phyloP scores from a whole-genome alignment of 495 filamentous ascomycete genomes.

The Xylaria scruposa region DNA sequence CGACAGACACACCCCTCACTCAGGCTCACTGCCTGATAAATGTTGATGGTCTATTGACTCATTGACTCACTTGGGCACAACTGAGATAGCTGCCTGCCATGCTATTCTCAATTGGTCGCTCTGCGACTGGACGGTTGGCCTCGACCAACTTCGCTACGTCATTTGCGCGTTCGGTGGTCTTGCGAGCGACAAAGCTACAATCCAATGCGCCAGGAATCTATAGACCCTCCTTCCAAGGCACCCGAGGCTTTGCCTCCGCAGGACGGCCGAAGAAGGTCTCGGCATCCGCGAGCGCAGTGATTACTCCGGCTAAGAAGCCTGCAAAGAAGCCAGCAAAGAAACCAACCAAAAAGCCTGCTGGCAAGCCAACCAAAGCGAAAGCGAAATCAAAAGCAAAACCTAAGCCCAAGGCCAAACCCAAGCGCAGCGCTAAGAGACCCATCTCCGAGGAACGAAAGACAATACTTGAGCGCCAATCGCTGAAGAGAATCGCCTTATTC shows the following conservation, averaged over 20 bases:
- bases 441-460: constrained; percentile 35
- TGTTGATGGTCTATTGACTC: not conserved
- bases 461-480: constrained; percentile 30
- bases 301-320: constrained; percentile 35
- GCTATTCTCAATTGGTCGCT: constrained; percentile 46
- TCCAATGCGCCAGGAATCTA: constrained; percentile 22
- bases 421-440: not conserved
- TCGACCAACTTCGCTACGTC: constrained; percentile 31
- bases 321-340: constrained; percentile 32
- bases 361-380: constrained; percentile 32
- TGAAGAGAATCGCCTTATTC: constrained; percentile 41
- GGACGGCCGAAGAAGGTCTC: constrained; percentile 27
- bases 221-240: constrained; percentile 18
- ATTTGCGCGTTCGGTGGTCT: constrained; percentile 27
- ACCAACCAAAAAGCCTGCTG: constrained; percentile 22
- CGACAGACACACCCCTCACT: not conserved
- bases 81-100: constrained; percentile 35
- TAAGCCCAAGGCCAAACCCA: constrained; percentile 29
- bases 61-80: not conserved
- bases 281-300: constrained; percentile 31
- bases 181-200: constrained; percentile 23
- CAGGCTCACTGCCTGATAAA: not conserved
- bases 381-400: constrained; percentile 28
- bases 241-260: constrained; percentile 39
- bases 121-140: constrained; percentile 39